Conservation (phyloP, 2,329 filamentous ascomycete genomes). For the Clarireedia hainanense region DNA sequence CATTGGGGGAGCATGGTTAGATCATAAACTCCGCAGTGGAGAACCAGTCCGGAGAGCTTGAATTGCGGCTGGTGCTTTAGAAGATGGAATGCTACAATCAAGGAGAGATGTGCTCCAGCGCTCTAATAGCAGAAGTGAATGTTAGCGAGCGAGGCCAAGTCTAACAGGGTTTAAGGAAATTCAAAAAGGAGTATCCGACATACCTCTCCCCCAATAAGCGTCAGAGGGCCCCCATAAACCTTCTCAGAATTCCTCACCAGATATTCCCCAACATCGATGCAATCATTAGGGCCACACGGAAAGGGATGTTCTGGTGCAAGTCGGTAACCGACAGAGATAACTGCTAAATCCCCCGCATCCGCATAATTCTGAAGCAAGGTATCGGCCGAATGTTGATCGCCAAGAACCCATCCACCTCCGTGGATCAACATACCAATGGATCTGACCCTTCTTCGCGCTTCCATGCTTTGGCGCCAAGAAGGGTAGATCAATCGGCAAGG, state of each 20-base stretch:
- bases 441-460: conserved; percentile 39
- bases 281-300: conserved; percentile 47
- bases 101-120: conserved; percentile 43
- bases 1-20: conserved; percentile 36
- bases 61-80: conserved; percentile 33
- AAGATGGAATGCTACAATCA: conserved; percentile 40
- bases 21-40: conserved; percentile 46
- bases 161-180: too few species aligned
- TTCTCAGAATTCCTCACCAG: conserved; percentile 39
- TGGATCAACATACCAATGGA: conserved; percentile 49
- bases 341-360: conserved; percentile 38
- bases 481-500: conserved; percentile 35
- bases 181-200: neutral
- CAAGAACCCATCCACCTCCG: conserved; percentile 31
- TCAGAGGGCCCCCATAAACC: conserved; percentile 35
- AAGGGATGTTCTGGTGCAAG: conserved; percentile 52
- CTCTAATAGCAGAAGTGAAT: conserved; percentile 28
- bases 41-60: conserved; percentile 40
- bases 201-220: conserved; percentile 40
- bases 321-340: conserved; percentile 50
- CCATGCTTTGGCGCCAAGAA: conserved; percentile 27
- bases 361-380: conserved; percentile 41
- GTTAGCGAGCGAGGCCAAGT: neutral
- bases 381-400: conserved; percentile 27
- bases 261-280: conserved; percentile 47